phyloP scores from a whole-genome alignment of 805 yeast species.

The Candida hungchunana region DNA sequence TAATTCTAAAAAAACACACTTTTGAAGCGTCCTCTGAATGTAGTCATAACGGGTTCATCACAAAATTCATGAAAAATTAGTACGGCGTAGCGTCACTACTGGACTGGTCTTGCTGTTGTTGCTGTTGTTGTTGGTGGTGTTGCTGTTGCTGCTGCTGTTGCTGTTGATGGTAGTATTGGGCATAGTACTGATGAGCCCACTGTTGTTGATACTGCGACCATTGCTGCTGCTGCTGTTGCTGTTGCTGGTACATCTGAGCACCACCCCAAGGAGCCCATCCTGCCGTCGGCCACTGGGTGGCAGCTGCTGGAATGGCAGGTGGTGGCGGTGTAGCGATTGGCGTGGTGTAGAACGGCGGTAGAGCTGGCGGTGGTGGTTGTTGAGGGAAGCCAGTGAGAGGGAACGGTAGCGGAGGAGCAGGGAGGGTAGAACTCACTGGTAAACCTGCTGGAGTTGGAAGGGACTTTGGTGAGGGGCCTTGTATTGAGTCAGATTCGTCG shows the following conservation, averaged over 20 bases:
- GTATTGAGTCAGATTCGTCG: slow-evolving; percentile 5
- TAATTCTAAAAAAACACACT: too few species aligned
- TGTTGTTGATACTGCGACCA: slow-evolving; percentile 2
- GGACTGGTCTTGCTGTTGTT: neutral
- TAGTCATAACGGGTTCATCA: too few species aligned
- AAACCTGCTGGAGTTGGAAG: neutral
- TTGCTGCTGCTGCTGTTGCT: slow-evolving; percentile 3
- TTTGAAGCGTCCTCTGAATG: too few species aligned
- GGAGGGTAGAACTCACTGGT: neutral
- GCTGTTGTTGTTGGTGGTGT: slow-evolving; percentile 2
- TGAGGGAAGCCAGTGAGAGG: too few species aligned
- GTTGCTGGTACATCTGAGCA: too few species aligned
- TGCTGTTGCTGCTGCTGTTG: slow-evolving; percentile 2
- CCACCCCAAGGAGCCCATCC: too few species aligned
- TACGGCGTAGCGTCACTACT: neutral
- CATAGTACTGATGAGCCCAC: neutral
- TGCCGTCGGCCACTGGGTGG: too few species aligned
- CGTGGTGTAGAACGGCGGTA: too few species aligned
- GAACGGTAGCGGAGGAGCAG: neutral
- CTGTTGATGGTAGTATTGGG: neutral
- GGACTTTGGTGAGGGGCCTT: too few species aligned
- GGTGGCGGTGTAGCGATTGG: neutral
- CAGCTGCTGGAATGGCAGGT: slow-evolving; percentile 1
- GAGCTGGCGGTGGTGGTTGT: too few species aligned
- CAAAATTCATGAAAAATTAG: too few species aligned